A percentile compares a stretch with the other conserved stretches of the same genome.
Conservation (phyloP, 305 asterid genomes). For the Rubia balearica region DNA sequence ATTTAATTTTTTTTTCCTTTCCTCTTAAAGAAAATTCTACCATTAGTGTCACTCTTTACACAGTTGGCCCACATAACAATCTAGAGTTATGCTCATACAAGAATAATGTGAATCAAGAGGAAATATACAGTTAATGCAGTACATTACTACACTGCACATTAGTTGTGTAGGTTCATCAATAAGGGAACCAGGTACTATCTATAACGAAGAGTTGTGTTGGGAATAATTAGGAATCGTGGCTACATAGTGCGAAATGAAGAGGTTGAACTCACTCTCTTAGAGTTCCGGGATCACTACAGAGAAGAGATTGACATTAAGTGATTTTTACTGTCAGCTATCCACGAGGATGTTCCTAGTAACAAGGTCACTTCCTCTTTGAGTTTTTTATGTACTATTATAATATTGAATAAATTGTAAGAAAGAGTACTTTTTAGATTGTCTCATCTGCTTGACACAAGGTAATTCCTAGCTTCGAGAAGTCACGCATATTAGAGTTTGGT, state of each 20-base stretch:
- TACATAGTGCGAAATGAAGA: constrained; percentile 62
- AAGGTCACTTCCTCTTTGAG: constrained; percentile 18
- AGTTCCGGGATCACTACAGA: constrained; percentile 52
- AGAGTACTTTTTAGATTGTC: not conserved
- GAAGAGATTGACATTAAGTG: constrained; percentile 38
- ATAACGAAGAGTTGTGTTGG: constrained; percentile 65
- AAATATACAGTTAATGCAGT: too few relatives aligned
- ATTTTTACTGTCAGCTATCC: constrained; percentile 36
- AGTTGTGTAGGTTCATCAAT: constrained; percentile 46
- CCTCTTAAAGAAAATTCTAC: too few relatives aligned
- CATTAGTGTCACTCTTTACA: too few relatives aligned
- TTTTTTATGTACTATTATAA: too few relatives aligned
- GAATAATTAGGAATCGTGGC: constrained; percentile 90
- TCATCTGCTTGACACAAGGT: not conserved
- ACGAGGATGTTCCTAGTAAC: constrained; percentile 30
- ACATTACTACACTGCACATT: constrained; percentile 5
- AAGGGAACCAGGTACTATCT: constrained; percentile 63
- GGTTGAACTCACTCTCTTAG: constrained; percentile 49
- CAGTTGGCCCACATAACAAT: too few relatives aligned
- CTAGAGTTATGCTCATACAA: too few relatives aligned
- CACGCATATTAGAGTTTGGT: too few relatives aligned
- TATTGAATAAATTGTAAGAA: not conserved
- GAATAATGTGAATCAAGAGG: too few relatives aligned
- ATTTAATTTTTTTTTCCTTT: too few relatives aligned
- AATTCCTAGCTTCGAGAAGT: too few relatives aligned